A percentile compares a stretch with the other conserved stretches of the same genome.
Evolutionary conservation across 73 alveolate genomes (phyloP).

Genomic region (Halteria grandinella): DNA sequence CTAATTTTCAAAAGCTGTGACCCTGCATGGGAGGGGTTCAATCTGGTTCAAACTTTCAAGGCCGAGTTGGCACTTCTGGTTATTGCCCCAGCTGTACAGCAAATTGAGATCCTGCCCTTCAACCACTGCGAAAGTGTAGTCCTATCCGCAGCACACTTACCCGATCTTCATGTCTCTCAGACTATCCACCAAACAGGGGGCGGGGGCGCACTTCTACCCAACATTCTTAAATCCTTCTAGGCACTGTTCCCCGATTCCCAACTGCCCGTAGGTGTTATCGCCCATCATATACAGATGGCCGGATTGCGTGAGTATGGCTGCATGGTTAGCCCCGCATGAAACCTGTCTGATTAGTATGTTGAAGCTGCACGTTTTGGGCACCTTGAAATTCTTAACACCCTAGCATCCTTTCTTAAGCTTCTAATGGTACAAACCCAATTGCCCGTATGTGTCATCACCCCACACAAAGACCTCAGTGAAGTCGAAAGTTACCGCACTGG

Average conservation of each 20-base stretch:
- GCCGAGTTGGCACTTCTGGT: conserved; percentile 25
- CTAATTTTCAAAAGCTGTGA: background rate
- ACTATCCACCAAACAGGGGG: conserved; percentile 49
- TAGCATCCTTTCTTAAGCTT: conserved; percentile 2
- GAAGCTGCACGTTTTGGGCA: conserved; percentile 62
- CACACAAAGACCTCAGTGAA: conserved; percentile 64
- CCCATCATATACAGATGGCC: conserved; percentile 76
- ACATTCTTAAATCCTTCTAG: conserved; percentile 28
- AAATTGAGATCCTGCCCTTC: no score
- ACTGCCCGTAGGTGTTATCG: conserved; percentile 40
- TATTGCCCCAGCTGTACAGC: conserved; percentile 30
- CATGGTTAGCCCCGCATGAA: conserved; percentile 54
- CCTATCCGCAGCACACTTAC: conserved; percentile 22
- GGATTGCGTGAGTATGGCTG: conserved; percentile 51
- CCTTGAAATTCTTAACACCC: conserved; percentile 24
- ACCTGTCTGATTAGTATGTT: conserved; percentile 24
- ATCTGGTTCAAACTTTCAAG: background rate
- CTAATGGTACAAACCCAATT: conserved; percentile 61
- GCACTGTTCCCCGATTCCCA: conserved; percentile 48
- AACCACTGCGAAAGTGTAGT: conserved; percentile 6
- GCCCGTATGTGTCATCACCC: conserved; percentile 55
- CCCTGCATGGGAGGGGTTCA: conserved; percentile 10
- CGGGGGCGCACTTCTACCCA: conserved; percentile 29
- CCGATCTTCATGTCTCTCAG: background rate
- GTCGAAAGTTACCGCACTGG: no score